Conservation (phyloP, 257 asterid genomes). For the Forsythia suspensa region DNA sequence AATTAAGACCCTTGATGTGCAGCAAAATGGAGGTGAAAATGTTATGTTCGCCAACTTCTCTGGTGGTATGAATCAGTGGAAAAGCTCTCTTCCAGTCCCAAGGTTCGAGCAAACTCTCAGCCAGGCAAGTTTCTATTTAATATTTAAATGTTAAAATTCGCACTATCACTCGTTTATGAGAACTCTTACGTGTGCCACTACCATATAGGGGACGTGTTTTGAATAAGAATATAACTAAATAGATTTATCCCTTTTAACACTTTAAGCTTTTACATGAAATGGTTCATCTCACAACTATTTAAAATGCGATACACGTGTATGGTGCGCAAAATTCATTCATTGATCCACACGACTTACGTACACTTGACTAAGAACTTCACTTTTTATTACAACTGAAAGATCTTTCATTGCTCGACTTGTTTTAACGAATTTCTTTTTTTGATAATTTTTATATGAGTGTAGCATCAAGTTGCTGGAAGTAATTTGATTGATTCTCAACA, state of each 20-base stretch:
- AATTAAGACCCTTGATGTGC: neutral
- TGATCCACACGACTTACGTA: too few relatives aligned
- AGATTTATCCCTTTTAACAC: too few relatives aligned
- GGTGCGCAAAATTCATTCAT: neutral
- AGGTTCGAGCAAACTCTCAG: constrained; percentile 18
- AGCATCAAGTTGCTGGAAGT: constrained; percentile 5
- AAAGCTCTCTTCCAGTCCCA: constrained; percentile 16
- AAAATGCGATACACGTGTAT: neutral
- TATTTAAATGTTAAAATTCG: neutral
- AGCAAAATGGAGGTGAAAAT: constrained; percentile 25
- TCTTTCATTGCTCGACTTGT: neutral
- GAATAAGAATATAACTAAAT: too few relatives aligned
- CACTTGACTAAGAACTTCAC: neutral
- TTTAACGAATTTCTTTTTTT: neutral
- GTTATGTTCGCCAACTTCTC: constrained; percentile 3
- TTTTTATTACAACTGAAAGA: neutral
- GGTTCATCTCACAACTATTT: neutral
- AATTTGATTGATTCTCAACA: constrained; percentile 3
- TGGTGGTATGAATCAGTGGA: constrained; percentile 11
- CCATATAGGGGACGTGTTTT: neutral
- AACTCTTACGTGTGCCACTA: neutral
- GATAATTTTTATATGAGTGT: neutral
- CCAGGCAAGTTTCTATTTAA: constrained; percentile 28
- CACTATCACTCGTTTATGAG: neutral
- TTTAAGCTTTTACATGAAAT: too few relatives aligned